Base-by-base conservation (phyloP, 345 rosid species). In the Alliaria petiolata region DNA sequence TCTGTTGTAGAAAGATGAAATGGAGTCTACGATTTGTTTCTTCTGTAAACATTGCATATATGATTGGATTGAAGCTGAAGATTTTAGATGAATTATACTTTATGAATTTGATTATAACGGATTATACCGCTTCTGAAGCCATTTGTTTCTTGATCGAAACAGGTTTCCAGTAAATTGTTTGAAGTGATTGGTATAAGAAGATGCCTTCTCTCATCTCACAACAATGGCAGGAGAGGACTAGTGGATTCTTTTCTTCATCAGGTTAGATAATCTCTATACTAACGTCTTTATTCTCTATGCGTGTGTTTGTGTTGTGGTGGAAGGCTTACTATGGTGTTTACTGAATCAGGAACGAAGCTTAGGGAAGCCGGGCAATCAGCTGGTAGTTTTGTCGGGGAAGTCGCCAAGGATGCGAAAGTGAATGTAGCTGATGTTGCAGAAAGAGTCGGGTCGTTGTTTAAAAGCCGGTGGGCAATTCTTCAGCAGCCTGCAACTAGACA, bases 331-430 rank as follows among this genome's bases (percentile, higher is more conserved):
- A 56, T 45, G 20, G 2, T 7, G 30, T 62, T 44, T 12, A 52
- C 67, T 71, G 60, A 36, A 74, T 71, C 79, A 93, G 98, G 96
- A 62, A 82, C 78, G 65, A 93, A 86, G 84, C 80, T 93, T 40
- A 91, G 82, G 80, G 90, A 89, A 83, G 98, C 95, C 5, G 70
- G 98, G 36, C 88, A 86, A 76, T 77, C 91, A 5, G 97, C 98
- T 8, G 95, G 96, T 64, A 79, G 87, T 52, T 83, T 86, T 72
- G 85, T 93, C 2, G 97, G 87, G 12, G 97, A 83, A 79, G 97
- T 86, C 6, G 97, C 97, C 8, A 93, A 89, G 71, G 98, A 93
- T 79, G 91, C 98, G 3, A 93, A 91, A 83, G 97, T 87, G 28
- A 91, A 93, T 71, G 98, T 83, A 4, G 6, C 87, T 51, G 96